Conservation (phyloP, 179 eudicot species). For the Spergularia azorica region DNA sequence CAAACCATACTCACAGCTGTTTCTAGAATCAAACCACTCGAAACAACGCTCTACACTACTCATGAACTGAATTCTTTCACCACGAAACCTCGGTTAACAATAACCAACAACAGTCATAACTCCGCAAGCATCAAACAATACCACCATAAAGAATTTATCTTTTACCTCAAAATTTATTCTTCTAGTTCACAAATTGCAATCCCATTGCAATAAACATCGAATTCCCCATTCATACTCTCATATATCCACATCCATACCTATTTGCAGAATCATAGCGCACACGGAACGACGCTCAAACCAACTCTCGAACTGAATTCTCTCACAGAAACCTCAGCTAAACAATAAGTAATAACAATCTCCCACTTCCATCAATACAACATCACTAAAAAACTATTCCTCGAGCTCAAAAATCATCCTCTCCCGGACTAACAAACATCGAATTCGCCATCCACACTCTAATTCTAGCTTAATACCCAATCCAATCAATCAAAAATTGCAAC, state of each 20-base stretch:
- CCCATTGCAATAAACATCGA: constrained; percentile 38
- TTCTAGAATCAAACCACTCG: background rate
- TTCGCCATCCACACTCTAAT: background rate
- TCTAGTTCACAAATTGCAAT: no score
- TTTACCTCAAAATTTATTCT: constrained; percentile 45
- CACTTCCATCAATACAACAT: background rate
- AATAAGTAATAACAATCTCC: background rate
- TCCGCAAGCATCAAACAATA: no score
- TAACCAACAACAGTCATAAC: background rate
- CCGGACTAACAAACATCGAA: background rate
- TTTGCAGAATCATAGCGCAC: background rate
- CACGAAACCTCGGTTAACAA: background rate
- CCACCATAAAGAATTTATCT: background rate
- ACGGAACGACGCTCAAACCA: background rate
- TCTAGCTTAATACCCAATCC: no score
- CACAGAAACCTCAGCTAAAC: background rate
- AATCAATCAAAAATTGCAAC: background rate
- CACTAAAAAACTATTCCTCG: background rate
- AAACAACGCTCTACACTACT: background rate
- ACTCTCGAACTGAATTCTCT: background rate
- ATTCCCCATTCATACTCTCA: background rate
- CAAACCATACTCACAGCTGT: background rate
- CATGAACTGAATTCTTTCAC: background rate
- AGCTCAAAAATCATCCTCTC: background rate
- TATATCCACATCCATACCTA: background rate